Evolutionary conservation across 306 rosid genomes (phyloP).

Genomic region (Ormosia emarginata): DNA sequence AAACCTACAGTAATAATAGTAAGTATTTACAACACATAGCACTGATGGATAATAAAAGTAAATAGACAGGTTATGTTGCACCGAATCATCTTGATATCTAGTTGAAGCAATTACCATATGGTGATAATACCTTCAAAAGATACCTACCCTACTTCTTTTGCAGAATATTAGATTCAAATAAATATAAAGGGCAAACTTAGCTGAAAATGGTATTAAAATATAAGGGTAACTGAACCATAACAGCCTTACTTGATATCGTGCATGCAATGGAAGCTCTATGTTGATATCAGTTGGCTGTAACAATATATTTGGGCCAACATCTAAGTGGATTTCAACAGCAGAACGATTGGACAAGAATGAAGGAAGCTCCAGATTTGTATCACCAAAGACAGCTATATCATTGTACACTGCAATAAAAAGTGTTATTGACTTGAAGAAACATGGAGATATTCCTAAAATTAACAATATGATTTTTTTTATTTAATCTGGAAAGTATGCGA

Average conservation of each 20-base stretch:
- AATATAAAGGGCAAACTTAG: not conserved
- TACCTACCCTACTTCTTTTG: not conserved
- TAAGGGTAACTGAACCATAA: not conserved
- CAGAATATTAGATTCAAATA: not conserved
- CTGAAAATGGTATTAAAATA: not conserved
- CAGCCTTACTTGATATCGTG: conserved; percentile 73
- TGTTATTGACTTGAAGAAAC: conserved; percentile 3
- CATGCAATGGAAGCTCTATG: conserved; percentile 69
- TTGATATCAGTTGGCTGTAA: conserved; percentile 27
- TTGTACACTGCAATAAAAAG: conserved; percentile 45
- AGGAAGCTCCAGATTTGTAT: conserved; percentile 82
- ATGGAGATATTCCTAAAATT: not conserved
- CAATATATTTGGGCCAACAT: conserved; percentile 37
- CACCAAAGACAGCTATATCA: conserved; percentile 76
- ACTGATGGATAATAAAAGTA: not conserved
- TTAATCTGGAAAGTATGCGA: not conserved
- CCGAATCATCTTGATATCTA: not conserved
- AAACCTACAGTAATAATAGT: not conserved
- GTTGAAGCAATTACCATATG: conserved; percentile 5
- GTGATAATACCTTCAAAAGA: not conserved
- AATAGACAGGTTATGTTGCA: not conserved
- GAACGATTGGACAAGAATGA: conserved; percentile 77
- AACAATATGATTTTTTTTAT: not conserved
- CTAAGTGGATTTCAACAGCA: conserved; percentile 73
- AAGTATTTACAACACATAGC: not conserved